phyloP scores from a whole-genome alignment of 768 basidiomycete species.

The Russula sp. region DNA sequence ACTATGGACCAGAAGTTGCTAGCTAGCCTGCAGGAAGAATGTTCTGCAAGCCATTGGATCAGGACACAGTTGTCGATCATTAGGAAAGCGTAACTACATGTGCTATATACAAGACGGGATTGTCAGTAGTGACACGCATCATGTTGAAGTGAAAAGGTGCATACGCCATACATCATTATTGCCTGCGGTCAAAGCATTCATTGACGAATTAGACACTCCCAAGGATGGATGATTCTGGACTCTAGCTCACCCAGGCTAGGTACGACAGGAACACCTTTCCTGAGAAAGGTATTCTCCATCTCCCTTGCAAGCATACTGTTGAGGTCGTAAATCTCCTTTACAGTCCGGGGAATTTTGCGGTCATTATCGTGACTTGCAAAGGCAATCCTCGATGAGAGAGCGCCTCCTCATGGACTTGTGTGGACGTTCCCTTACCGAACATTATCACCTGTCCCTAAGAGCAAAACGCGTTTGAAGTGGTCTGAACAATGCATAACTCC shows the following conservation, averaged over 20 bases:
- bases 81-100: constrained; percentile 40
- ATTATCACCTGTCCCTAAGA: constrained; percentile 69
- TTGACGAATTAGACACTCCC: neutral
- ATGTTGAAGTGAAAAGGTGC: constrained; percentile 25
- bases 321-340: constrained; percentile 67
- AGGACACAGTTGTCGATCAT: neutral
- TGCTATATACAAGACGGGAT: constrained; percentile 33
- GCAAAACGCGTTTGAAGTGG: neutral
- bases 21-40: constrained; percentile 53
- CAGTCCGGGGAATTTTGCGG: constrained; percentile 68
- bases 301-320: constrained; percentile 59
- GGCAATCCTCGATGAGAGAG: constrained; percentile 7
- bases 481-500: neutral
- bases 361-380: constrained; percentile 74
- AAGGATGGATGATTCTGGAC: constrained; percentile 21
- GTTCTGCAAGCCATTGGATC: constrained; percentile 37
- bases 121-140: constrained; percentile 5
- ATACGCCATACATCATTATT: constrained; percentile 92
- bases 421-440: constrained; percentile 40
- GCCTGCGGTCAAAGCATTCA: constrained; percentile 35
- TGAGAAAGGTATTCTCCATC: constrained; percentile 69
- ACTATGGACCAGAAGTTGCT: neutral
- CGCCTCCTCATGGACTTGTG: neutral
- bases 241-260: constrained; percentile 57
- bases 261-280: constrained; percentile 66